Evolutionary conservation across 2,329 filamentous ascomycete species (phyloP).

Genomic region (Pseudogymnoascus sp.): DNA sequence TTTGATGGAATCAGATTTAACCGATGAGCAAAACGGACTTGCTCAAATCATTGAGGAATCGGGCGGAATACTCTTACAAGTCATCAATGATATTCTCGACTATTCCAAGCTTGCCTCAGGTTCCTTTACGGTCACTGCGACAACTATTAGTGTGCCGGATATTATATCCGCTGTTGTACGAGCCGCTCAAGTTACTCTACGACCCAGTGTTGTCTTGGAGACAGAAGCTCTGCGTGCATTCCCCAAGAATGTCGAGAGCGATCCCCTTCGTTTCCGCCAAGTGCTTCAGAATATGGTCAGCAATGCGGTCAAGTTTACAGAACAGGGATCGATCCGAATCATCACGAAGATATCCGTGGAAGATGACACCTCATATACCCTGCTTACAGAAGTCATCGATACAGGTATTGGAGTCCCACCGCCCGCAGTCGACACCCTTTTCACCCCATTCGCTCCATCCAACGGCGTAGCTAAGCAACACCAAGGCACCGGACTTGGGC

Average conservation of each 20-base stretch:
- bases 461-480: slow-evolving; percentile 45
- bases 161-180: slow-evolving; percentile 42
- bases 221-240: slow-evolving; percentile 37
- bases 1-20: slow-evolving; percentile 45
- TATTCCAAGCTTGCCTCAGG: slow-evolving; percentile 54
- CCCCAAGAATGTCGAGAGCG: slow-evolving; percentile 43
- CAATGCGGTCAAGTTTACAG: slow-evolving; percentile 55
- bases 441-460: slow-evolving; percentile 47
- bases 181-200: slow-evolving; percentile 39
- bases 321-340: slow-evolving; percentile 43
- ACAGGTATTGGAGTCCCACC: slow-evolving; percentile 13
- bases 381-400: not conserved
- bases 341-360: slow-evolving; percentile 29
- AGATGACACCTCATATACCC: not conserved
- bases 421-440: slow-evolving; percentile 38
- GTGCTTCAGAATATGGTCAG: slow-evolving; percentile 53
- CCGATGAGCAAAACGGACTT: slow-evolving; percentile 46
- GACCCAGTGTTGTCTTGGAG: slow-evolving; percentile 39
- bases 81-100: slow-evolving; percentile 60
- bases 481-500: slow-evolving; percentile 47
- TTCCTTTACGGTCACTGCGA: slow-evolving; percentile 47
- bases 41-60: slow-evolving; percentile 51
- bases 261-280: slow-evolving; percentile 51
- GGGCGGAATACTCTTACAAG: slow-evolving; percentile 46
- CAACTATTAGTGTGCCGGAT: slow-evolving; percentile 40